These are phyloP conservation scores for Tylopilus intermedius DNA, from an alignment of 768 basidiomycete genomes.

Conservation along the genomic window DNA sequence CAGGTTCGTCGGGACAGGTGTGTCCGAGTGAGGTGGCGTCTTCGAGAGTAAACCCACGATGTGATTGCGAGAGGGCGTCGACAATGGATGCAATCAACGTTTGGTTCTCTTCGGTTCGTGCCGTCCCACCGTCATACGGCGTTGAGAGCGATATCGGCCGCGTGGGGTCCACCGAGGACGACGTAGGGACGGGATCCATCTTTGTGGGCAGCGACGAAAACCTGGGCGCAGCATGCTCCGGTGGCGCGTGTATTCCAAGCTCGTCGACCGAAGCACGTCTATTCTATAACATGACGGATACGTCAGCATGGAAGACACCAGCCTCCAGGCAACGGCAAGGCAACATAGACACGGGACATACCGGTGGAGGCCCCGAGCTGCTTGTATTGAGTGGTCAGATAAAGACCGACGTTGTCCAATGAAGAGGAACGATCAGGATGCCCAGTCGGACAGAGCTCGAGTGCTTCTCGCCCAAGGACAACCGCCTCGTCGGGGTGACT, in stretches of 20 bases:
- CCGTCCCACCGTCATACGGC: conserved; percentile 5
- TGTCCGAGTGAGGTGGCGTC: conserved; percentile 20
- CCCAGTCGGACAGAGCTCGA: no score
- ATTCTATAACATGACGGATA: conserved; percentile 6
- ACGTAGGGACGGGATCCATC: conserved; percentile 29
- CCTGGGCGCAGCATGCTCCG: conserved; percentile 20
- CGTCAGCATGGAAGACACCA: conserved; percentile 12
- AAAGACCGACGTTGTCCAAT: no score
- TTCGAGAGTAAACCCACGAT: conserved; percentile 24
- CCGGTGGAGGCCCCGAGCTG: conserved; percentile 11
- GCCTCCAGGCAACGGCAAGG: conserved; percentile 21
- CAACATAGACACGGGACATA: conserved; percentile 14
- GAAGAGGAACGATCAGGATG: no score
- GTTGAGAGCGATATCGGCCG: conserved; percentile 6
- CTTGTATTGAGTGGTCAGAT: no score
- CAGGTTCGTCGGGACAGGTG: conserved; percentile 29
- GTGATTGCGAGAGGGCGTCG: conserved; percentile 31
- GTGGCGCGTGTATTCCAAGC: conserved; percentile 18
- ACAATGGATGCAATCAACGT: conserved; percentile 38
- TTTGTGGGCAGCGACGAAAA: conserved; percentile 63
- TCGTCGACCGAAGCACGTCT: conserved; percentile 25
- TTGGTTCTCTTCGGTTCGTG: conserved; percentile 21
- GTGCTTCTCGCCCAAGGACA: no score
- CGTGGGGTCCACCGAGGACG: conserved; percentile 10
- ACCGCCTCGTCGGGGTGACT: no score